A percentile compares a stretch with the other conserved stretches of the same genome.
Conservation (phyloP, 2,329 filamentous ascomycete genomes). For the Podosphaera aphanis region DNA sequence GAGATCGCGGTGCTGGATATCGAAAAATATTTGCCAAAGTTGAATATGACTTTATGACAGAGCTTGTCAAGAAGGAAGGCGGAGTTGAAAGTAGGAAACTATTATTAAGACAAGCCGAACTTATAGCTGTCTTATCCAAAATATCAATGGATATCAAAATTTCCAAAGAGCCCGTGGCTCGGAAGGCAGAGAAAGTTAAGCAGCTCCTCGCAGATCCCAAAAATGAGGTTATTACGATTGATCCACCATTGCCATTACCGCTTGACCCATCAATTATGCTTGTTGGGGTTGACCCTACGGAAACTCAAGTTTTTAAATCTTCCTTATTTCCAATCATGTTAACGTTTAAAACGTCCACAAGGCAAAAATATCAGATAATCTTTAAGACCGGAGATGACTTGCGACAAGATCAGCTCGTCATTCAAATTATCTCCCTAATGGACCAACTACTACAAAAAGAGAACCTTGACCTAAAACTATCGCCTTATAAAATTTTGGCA, state of each 20-base stretch:
- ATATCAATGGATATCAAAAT: conserved; percentile 74
- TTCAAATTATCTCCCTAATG: conserved; percentile 95
- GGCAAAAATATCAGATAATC: conserved; percentile 66
- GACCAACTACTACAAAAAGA: conserved; percentile 87
- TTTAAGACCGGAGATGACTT: conserved; percentile 97
- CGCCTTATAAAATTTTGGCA: conserved; percentile 87
- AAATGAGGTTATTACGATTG: conserved; percentile 65
- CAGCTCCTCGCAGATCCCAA: conserved; percentile 67
- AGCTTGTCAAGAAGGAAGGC: conserved; percentile 47
- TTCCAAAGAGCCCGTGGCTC: conserved; percentile 44
- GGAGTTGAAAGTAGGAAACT: conserved; percentile 53
- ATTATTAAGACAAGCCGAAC: conserved; percentile 67
- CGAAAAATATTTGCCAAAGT: conserved; percentile 78
- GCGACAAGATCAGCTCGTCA: conserved; percentile 87
- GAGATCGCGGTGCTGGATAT: conserved; percentile 49
- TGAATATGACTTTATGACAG: conserved; percentile 86
- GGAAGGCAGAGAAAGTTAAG: conserved; percentile 69
- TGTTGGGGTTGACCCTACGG: conserved; percentile 57
- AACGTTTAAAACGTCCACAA: conserved; percentile 61
- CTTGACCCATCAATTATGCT: conserved; percentile 67
- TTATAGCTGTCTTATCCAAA: conserved; percentile 67
- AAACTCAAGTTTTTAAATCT: conserved; percentile 86
- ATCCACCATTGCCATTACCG: conserved; percentile 68
- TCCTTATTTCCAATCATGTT: conserved; percentile 78
- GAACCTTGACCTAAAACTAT: conserved; percentile 82